Base-by-base conservation (phyloP, 345 rosid species). In the Trapa incisa region DNA sequence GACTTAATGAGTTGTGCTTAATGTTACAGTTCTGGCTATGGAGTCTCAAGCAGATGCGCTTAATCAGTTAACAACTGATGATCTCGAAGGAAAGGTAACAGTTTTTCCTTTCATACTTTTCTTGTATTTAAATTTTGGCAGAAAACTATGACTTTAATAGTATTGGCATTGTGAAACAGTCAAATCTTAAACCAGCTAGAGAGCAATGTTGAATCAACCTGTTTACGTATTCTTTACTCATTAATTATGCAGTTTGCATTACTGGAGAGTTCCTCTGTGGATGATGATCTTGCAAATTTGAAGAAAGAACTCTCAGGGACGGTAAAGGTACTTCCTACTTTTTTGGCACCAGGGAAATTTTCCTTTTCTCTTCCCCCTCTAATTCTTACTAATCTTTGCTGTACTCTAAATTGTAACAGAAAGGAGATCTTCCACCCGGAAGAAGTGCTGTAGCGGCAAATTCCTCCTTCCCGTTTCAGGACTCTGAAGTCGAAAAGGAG, bases 1-100 rank as follows among this genome's bases (percentile, higher is more conserved):
- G 33, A 8, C n/a, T 62, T 67, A 1, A 67, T 39, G 47, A 68
- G 61, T 32, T 39, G 42, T 37, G 48, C 57, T 54, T 36, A 38
- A 37, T 54, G 70, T 72, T 70, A 62, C 76, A 83, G 85, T 83
- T 62, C 73, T 79, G 77, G 75, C 83, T 60, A 83, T 83, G 87
- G 87, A 81, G 80, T 77, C 83, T 71, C 76, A 83, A 71, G 83
- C 85, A 57, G 85, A 83, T 42, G 85, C 85, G 64, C 74, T 77
- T 32, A 67, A 81, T 74, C 80, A 81, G 67, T 68, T 83, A 72
- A 77, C 83, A 61, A 65, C 78, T 0, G 87, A 83, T 75, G 82
- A 81, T 65, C 81, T 83, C 17, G 85, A 83, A 66, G 85, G 81
- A n/a, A 79, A 81, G 85, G 85, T 81, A 67, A 29, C 33, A 43